These are phyloP conservation scores for Pichia sp. DNA, from an alignment of 1,139 yeast genomes.

Conservation along the genomic window DNA sequence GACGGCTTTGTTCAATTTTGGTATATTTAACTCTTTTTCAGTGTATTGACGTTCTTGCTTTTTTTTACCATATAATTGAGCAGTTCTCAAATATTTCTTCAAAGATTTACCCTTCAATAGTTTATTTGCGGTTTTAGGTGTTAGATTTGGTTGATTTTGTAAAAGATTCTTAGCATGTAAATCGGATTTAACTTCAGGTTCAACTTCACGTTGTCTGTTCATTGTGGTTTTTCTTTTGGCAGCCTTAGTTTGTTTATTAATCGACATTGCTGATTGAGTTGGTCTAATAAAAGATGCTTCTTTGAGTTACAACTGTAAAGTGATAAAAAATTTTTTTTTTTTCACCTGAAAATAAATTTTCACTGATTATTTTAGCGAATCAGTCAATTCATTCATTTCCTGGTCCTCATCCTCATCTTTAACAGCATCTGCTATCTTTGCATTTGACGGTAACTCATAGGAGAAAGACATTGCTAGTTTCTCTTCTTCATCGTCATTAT, in stretches of 20 bases:
- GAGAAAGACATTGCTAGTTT: no score
- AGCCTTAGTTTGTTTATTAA: constrained; percentile 43
- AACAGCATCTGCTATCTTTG: no score
- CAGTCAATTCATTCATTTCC: neutral
- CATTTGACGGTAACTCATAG: no score
- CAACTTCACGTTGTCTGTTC: constrained; percentile 48
- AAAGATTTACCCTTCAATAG: constrained; percentile 41
- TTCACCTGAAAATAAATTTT: neutral
- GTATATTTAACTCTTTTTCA: constrained; percentile 73
- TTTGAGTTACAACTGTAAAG: no score
- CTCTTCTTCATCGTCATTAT: neutral
- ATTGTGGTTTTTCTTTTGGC: constrained; percentile 47
- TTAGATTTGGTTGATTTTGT: constrained; percentile 51
- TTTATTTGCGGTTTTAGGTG: constrained; percentile 46
- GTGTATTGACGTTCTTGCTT: constrained; percentile 55
- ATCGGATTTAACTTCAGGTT: constrained; percentile 60
- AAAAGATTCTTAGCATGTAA: constrained; percentile 58
- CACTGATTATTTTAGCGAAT: neutral
- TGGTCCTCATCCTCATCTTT: no score
- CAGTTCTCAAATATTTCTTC: constrained; percentile 57
- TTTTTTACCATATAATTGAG: constrained; percentile 62
- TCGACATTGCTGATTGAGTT: neutral
- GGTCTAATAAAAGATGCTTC: neutral
- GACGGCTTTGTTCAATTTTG: constrained; percentile 72
- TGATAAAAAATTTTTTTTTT: no score